Evolutionary conservation across 768 basidiomycete genomes (phyloP).

Genomic region (Favolaschia claudopus): DNA sequence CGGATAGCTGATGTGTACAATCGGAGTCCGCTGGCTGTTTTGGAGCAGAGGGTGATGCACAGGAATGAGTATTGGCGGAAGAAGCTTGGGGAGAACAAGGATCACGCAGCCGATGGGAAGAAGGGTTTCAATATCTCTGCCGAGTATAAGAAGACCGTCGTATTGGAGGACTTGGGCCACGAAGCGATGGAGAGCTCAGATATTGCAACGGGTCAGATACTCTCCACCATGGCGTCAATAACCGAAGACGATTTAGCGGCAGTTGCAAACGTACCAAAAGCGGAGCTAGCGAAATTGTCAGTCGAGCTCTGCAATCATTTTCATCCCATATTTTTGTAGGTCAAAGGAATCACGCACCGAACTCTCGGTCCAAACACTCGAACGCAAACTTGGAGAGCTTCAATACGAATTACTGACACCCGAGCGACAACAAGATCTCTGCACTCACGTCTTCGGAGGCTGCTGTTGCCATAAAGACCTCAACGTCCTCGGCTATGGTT

Average conservation of each 20-base stretch:
- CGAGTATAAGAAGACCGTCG: no score
- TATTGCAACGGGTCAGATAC: background rate
- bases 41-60: no score
- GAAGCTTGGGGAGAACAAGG: no score
- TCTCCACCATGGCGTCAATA: background rate
- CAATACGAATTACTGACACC: background rate
- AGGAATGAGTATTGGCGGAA: no score
- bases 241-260: background rate
- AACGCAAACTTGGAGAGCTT: background rate
- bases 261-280: background rate
- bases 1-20: no score
- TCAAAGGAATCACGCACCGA: background rate
- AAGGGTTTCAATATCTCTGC: no score
- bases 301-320: background rate
- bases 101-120: no score
- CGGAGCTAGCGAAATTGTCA: background rate
- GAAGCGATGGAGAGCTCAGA: background rate
- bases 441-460: slow-evolving; percentile 33
- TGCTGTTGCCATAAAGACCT: slow-evolving; percentile 43
- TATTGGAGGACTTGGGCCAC: background rate
- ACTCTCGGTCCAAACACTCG: no score
- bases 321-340: background rate
- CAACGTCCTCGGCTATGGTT: slow-evolving; percentile 35
- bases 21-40: no score
- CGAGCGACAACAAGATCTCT: background rate